These are phyloP conservation scores for Pythium angustatum DNA, from an alignment of 352 stramenopile genomes.

Conservation along the genomic window DNA sequence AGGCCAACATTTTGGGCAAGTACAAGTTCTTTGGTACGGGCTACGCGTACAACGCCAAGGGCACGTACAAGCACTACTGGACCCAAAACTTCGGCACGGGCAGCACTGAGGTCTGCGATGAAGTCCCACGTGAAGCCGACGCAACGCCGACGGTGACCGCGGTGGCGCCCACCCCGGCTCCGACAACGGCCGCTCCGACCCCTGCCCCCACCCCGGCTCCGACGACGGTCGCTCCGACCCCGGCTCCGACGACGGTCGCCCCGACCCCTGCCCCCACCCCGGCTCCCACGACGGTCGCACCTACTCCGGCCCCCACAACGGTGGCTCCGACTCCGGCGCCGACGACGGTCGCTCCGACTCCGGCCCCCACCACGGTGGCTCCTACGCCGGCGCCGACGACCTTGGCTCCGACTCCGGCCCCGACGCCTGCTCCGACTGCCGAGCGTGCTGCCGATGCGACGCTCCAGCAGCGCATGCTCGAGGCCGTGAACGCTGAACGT, in stretches of 20 bases:
- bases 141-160: background rate
- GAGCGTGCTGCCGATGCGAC: conserved; percentile 11
- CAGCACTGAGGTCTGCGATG: conserved; percentile 19
- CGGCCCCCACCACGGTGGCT: background rate
- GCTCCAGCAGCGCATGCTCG: conserved; percentile 41
- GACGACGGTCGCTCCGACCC: background rate
- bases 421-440: background rate
- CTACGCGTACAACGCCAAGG: conserved; percentile 29
- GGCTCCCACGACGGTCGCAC: background rate
- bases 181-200: background rate
- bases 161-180: background rate
- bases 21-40: conserved; percentile 32
- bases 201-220: background rate
- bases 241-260: background rate
- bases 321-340: background rate
- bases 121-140: background rate
- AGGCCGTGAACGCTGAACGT: conserved; percentile 53
- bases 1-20: conserved; percentile 36
- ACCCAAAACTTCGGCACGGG: conserved; percentile 30
- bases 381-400: background rate
- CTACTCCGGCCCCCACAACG: conserved; percentile 1
- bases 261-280: background rate
- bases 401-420: background rate
- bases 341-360: background rate
- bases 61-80: conserved; percentile 30